These are phyloP conservation scores for Phytophthora pini DNA, from an alignment of 352 stramenopile species.

Conservation along the genomic window DNA sequence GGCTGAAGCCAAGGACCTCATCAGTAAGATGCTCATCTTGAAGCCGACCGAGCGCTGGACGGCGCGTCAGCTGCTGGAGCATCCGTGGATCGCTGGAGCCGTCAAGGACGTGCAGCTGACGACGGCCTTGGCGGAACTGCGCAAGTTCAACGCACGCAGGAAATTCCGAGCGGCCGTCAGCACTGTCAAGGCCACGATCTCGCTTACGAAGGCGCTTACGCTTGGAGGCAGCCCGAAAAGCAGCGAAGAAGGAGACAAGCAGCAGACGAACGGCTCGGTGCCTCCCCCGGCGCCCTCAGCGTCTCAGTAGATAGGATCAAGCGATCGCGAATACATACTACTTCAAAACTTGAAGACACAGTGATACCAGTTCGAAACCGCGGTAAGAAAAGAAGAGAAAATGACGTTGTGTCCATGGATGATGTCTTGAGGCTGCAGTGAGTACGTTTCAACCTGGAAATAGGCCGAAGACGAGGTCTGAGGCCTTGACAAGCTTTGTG, in stretches of 20 bases:
- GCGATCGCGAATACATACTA: conserved; percentile 29
- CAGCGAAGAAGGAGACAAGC: conserved; percentile 34
- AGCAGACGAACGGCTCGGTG: conserved; percentile 10
- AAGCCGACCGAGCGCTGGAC: conserved; percentile 85
- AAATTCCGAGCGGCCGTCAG: conserved; percentile 95
- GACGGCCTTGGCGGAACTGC: conserved; percentile 88
- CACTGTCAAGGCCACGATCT: conserved; percentile 87
- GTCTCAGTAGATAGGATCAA: conserved; percentile 38
- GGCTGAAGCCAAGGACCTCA: conserved; percentile 86
- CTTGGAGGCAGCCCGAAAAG: conserved; percentile 34
- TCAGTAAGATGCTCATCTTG: conserved; percentile 89
- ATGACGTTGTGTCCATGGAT: conserved; percentile 12
- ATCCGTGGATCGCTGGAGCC: conserved; percentile 91
- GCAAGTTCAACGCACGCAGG: conserved; percentile 93
- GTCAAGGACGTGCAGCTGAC: conserved; percentile 82
- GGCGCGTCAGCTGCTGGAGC: conserved; percentile 67
- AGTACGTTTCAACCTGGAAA: conserved; percentile 26
- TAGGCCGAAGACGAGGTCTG: conserved; percentile 20
- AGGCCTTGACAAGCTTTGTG: background rate
- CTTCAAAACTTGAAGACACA: conserved; percentile 34
- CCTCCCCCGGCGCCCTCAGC: conserved; percentile 32
- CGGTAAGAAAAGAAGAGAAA: conserved; percentile 29
- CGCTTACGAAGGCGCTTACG: conserved; percentile 73
- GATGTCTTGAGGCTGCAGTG: conserved; percentile 5
- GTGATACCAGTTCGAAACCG: conserved; percentile 8